Conservation (phyloP, 1,284 basidiomycete genomes). For the Ceratobasidium sp. region DNA sequence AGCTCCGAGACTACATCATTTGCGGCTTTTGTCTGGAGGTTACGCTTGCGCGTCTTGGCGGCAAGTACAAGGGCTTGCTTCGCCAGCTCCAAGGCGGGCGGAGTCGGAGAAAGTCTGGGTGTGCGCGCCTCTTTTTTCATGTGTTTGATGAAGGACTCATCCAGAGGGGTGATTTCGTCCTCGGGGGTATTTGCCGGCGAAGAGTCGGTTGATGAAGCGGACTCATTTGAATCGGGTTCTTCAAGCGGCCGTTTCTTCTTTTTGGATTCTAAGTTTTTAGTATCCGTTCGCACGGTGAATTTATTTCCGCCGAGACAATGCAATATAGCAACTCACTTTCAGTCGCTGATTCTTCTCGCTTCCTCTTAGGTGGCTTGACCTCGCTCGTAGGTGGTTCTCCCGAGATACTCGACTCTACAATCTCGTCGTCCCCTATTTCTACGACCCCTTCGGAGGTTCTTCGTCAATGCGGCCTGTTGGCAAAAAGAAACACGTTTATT, state of each 20-base stretch:
- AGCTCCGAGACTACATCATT: constrained; percentile 23
- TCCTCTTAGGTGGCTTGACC: constrained; percentile 5
- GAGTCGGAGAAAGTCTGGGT: constrained; percentile 18
- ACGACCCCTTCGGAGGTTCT: background rate
- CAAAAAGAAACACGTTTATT: background rate
- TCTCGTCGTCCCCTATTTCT: background rate
- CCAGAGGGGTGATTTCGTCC: background rate
- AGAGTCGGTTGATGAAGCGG: constrained; percentile 8
- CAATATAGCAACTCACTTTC: background rate
- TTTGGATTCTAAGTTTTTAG: background rate
- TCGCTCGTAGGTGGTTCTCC: background rate
- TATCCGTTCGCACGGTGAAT: background rate
- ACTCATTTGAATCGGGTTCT: constrained; percentile 9
- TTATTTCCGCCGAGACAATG: background rate
- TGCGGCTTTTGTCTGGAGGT: background rate
- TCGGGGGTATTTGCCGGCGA: constrained; percentile 16
- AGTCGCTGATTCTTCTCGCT: constrained; percentile 7
- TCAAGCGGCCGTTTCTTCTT: constrained; percentile 1
- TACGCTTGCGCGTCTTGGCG: background rate
- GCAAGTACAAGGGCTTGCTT: constrained; percentile 9
- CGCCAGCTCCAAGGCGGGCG: constrained; percentile 21
- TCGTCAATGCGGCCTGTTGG: background rate
- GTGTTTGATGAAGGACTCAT: constrained; percentile 4
- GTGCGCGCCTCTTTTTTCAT: constrained; percentile 19
- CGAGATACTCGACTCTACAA: background rate